These are phyloP conservation scores for Aspergillus caelatus DNA, from an alignment of 2,329 filamentous ascomycete species.

Conservation along the genomic window DNA sequence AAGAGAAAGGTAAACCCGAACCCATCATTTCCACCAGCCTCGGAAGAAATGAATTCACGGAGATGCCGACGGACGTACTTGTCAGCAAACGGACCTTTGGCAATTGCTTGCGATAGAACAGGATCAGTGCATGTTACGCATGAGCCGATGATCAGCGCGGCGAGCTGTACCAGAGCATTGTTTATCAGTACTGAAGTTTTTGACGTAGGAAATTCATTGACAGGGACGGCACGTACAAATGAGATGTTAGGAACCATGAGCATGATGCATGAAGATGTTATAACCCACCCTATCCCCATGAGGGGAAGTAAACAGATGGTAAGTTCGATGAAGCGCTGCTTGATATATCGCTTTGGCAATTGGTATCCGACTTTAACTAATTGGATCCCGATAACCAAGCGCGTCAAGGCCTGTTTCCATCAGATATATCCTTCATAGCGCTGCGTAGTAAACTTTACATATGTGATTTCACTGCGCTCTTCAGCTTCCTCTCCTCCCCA, in stretches of 20 bases:
- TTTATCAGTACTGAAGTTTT: neutral
- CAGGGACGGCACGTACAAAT: slow-evolving; percentile 33
- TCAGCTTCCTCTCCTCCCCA: slow-evolving; percentile 40
- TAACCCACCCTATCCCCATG: slow-evolving; percentile 66
- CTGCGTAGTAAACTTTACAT: slow-evolving; percentile 33
- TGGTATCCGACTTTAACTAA: slow-evolving; percentile 67
- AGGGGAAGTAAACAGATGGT: slow-evolving; percentile 59
- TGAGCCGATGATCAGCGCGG: slow-evolving; percentile 61
- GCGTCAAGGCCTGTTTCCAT: slow-evolving; percentile 48
- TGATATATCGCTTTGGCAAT: slow-evolving; percentile 60
- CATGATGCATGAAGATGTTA: slow-evolving; percentile 59
- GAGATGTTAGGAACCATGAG: slow-evolving; percentile 59
- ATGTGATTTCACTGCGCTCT: slow-evolving; percentile 44
- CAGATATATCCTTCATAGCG: slow-evolving; percentile 7
- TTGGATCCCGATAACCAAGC: slow-evolving; percentile 65
- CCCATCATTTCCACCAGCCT: slow-evolving; percentile 65
- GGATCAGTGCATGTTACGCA: slow-evolving; percentile 66
- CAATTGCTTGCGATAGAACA: slow-evolving; percentile 64
- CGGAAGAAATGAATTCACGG: slow-evolving; percentile 64
- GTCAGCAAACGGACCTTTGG: slow-evolving; percentile 65
- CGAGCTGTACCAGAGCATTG: slow-evolving; percentile 37
- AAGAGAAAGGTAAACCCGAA: slow-evolving; percentile 66
- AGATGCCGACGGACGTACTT: slow-evolving; percentile 62
- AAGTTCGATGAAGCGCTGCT: slow-evolving; percentile 56
- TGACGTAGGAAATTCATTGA: neutral